A percentile compares a stretch with the other conserved stretches of the same genome.
phyloP scores from a whole-genome alignment of 2,329 filamentous ascomycete genomes.

The Trichophyton rubrum region DNA sequence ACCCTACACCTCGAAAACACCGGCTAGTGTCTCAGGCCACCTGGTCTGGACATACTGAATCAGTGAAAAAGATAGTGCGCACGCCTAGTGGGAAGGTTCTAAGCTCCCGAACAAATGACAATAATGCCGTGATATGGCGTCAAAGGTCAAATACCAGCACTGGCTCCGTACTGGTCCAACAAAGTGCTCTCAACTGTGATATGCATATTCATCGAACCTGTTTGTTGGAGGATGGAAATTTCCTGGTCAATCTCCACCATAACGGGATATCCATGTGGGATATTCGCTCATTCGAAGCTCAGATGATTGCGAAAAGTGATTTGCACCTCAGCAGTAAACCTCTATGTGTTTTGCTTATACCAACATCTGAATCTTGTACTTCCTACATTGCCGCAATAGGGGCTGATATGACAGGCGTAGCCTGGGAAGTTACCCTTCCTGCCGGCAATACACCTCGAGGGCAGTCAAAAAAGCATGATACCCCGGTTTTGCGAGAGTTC shows the following conservation, averaged over 20 bases:
- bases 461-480: conserved; percentile 24
- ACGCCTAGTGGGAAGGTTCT: conserved; percentile 70
- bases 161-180: conserved; percentile 48
- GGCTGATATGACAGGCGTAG: conserved; percentile 63
- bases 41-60: conserved; percentile 73
- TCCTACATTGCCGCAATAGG: conserved; percentile 70
- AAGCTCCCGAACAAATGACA: conserved; percentile 64
- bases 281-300: conserved; percentile 48
- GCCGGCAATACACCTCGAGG: conserved; percentile 20
- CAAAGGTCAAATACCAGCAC: conserved; percentile 44
- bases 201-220: conserved; percentile 71
- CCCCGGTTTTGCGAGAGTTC: conserved; percentile 48
- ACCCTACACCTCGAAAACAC: conserved; percentile 48
- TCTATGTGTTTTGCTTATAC: conserved; percentile 66
- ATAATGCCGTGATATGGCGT: conserved; percentile 74
- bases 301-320: conserved; percentile 44
- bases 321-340: conserved; percentile 58
- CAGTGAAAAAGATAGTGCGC: conserved; percentile 74
- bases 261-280: conserved; percentile 67
- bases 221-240: conserved; percentile 62
- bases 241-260: conserved; percentile 68
- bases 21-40: conserved; percentile 52
- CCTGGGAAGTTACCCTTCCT: conserved; percentile 64
- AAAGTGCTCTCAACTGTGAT: conserved; percentile 54
- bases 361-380: conserved; percentile 41